Conservation (phyloP, 169 alveolate genomes). For the Eimeria sp. region DNA sequence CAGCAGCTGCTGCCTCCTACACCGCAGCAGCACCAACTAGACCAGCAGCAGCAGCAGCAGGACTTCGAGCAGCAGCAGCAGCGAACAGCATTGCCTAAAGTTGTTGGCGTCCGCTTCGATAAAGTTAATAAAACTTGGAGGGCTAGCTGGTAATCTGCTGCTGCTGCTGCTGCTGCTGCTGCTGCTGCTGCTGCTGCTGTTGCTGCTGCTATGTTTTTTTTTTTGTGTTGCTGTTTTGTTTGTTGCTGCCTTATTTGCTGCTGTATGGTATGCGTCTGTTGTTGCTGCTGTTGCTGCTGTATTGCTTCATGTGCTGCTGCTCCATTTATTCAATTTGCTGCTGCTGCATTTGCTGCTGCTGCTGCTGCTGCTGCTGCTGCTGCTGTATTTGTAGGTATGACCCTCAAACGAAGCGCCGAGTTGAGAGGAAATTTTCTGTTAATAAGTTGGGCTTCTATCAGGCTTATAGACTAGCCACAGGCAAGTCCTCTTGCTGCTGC, state of each 20-base stretch:
- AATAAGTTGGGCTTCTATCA: constrained; percentile 64
- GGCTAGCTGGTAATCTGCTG: constrained; percentile 57
- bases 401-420: constrained; percentile 70
- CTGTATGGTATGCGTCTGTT: background rate
- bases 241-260: background rate
- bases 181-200: constrained; percentile 15
- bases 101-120: constrained; percentile 77
- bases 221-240: background rate
- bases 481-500: constrained; percentile 3
- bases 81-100: constrained; percentile 67
- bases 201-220: background rate
- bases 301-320: background rate
- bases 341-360: background rate
- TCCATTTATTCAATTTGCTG: background rate
- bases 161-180: constrained; percentile 63
- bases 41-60: constrained; percentile 47
- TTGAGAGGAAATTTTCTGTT: constrained; percentile 71
- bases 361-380: background rate
- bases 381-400: constrained; percentile 6
- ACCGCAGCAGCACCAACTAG: constrained; percentile 31
- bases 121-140: constrained; percentile 80
- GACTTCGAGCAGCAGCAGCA: constrained; percentile 56
- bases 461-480: constrained; percentile 75
- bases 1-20: constrained; percentile 36
- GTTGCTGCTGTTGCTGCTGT: background rate